A percentile compares a stretch with the other conserved stretches of the same genome.
Evolutionary conservation across 495 filamentous ascomycete species (phyloP).

Genomic region (Penicillium samsonianum): DNA sequence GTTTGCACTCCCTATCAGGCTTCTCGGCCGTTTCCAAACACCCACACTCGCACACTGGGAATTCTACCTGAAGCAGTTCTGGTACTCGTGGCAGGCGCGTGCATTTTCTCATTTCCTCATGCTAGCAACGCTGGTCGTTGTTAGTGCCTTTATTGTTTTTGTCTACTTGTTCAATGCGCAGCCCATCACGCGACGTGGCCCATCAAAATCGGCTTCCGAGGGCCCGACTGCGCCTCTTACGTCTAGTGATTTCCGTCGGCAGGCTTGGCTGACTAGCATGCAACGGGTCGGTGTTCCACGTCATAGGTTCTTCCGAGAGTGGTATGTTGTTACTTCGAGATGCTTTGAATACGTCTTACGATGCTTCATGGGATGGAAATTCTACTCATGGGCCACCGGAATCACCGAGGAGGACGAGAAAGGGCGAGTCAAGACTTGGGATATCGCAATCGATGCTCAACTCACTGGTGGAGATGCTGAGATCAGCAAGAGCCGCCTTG

Average conservation of each 20-base stretch:
- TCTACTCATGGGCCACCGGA: constrained; percentile 76
- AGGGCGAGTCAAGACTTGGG: constrained; percentile 88
- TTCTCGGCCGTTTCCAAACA: constrained; percentile 41
- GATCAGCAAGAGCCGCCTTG: constrained; percentile 82
- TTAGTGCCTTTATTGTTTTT: constrained; percentile 66
- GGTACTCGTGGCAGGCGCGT: constrained; percentile 44
- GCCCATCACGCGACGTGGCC: constrained; percentile 32
- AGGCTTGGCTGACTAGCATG: constrained; percentile 92
- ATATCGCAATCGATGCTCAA: constrained; percentile 92
- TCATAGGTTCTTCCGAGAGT: constrained; percentile 81
- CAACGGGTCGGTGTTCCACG: constrained; percentile 93
- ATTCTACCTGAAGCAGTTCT: constrained; percentile 32
- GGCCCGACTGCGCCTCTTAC: constrained; percentile 64
- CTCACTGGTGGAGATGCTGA: constrained; percentile 91
- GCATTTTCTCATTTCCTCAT: constrained; percentile 51
- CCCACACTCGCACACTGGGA: constrained; percentile 31
- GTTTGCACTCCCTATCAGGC: constrained; percentile 62
- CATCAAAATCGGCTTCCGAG: constrained; percentile 26
- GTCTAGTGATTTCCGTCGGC: constrained; percentile 79
- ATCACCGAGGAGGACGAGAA: constrained; percentile 82
- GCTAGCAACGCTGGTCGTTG: constrained; percentile 64
- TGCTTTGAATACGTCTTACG: constrained; percentile 78
- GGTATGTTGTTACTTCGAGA: constrained; percentile 76
- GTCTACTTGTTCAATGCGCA: constrained; percentile 65
- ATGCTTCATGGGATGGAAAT: constrained; percentile 71